Evolutionary conservation across 2,329 filamentous ascomycete genomes (phyloP).

Genomic region (Diplodia seriata): DNA sequence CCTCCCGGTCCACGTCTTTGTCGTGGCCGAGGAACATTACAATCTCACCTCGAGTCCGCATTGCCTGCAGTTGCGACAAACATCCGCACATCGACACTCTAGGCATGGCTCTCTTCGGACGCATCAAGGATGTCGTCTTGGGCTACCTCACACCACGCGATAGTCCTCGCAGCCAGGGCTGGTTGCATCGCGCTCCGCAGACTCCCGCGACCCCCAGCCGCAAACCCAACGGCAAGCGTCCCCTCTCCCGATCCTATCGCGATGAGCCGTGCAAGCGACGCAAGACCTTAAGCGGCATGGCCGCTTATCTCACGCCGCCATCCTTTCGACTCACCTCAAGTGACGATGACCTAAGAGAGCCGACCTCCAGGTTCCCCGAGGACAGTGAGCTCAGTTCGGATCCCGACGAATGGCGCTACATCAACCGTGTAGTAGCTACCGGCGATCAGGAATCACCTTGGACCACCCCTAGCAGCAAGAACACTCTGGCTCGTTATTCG

Average conservation of each 20-base stretch:
- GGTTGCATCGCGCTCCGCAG: background rate
- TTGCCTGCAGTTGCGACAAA: background rate
- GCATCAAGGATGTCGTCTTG: background rate
- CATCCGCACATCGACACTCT: background rate
- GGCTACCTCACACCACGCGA: background rate
- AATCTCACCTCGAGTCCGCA: slow-evolving; percentile 1
- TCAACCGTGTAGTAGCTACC: background rate
- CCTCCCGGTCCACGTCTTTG: background rate
- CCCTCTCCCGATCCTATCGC: background rate
- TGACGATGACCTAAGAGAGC: background rate
- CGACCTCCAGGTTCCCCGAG: background rate
- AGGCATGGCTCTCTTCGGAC: slow-evolving; percentile 3
- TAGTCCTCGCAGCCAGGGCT: background rate
- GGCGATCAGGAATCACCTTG: background rate
- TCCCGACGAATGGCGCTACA: slow-evolving; percentile 2
- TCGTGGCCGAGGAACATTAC: background rate
- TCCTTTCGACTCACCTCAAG: background rate
- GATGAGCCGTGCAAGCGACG: background rate
- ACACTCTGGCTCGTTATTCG: background rate
- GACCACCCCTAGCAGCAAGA: background rate
- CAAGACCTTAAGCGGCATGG: background rate
- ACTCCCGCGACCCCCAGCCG: background rate
- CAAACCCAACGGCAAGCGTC: slow-evolving; percentile 13
- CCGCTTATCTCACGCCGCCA: background rate
- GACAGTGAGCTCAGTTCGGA: background rate